Evolutionary conservation across 2,329 filamentous ascomycete genomes (phyloP).

Genomic region (Hypoxylon rubiginosum): DNA sequence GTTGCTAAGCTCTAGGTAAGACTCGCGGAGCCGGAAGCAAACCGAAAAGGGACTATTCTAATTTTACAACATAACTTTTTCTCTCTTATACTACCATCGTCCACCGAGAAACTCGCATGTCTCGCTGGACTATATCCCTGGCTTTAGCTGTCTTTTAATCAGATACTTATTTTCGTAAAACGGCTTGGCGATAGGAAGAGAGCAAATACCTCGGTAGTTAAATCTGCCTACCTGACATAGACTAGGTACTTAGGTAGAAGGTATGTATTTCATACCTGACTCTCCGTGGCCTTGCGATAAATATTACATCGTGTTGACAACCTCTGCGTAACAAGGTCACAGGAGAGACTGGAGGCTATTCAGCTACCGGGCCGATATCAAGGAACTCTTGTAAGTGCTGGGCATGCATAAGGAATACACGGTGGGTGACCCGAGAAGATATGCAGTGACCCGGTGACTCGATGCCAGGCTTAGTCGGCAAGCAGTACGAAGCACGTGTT

Average conservation of each 20-base stretch:
- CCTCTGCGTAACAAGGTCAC: background rate
- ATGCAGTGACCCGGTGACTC: background rate
- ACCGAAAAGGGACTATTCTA: background rate
- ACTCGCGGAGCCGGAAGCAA: background rate
- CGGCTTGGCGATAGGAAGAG: background rate
- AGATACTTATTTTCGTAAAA: background rate
- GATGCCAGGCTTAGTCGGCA: background rate
- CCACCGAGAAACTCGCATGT: background rate
- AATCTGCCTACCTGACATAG: too few relatives aligned
- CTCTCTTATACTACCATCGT: background rate
- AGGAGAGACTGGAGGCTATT: background rate
- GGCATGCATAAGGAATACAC: background rate
- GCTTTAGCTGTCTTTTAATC: background rate
- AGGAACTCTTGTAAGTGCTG: background rate
- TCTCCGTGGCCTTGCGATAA: background rate
- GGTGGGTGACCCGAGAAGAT: background rate
- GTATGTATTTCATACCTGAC: background rate
- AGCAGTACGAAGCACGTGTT: background rate
- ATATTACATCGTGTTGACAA: background rate
- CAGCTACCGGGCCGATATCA: background rate
- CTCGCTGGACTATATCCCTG: background rate
- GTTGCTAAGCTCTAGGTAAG: background rate
- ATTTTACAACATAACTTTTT: background rate
- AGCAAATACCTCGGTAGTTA: background rate
- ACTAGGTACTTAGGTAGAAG: too few relatives aligned